These are phyloP conservation scores for Nannizziopsis barbatae DNA, from an alignment of 2,329 filamentous ascomycete species.

Conservation along the genomic window DNA sequence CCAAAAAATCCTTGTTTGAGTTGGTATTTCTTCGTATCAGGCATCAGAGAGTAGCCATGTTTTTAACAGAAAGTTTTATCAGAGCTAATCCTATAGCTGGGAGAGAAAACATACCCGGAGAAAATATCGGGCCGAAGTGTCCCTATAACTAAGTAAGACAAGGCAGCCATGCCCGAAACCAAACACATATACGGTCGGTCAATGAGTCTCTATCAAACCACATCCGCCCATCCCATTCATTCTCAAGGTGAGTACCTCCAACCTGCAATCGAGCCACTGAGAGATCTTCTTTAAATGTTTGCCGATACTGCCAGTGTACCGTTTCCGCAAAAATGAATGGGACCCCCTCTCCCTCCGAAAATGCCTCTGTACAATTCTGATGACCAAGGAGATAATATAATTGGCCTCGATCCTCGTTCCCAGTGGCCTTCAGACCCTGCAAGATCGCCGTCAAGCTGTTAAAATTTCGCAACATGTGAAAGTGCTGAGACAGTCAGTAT, in stretches of 20 bases:
- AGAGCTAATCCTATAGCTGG: too few species aligned
- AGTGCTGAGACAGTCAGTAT: not conserved
- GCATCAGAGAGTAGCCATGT: too few species aligned
- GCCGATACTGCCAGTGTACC: not conserved
- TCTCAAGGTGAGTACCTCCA: not conserved
- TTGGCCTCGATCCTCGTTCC: not conserved
- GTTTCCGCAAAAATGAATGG: constrained; percentile 1
- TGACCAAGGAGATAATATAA: not conserved
- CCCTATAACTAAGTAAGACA: too few species aligned
- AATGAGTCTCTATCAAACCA: too few species aligned
- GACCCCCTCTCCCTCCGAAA: not conserved
- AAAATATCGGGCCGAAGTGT: too few species aligned
- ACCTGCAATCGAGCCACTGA: not conserved
- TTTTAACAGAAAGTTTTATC: too few species aligned
- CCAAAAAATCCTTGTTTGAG: too few species aligned
- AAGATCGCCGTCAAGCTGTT: constrained; percentile 4
- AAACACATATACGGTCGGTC: too few species aligned
- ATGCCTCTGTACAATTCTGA: not conserved
- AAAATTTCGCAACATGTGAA: constrained; percentile 2
- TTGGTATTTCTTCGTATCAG: too few species aligned
- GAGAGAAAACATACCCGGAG: too few species aligned
- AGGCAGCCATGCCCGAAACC: too few species aligned
- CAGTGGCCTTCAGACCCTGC: not conserved
- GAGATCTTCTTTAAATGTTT: not conserved
- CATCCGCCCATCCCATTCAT: constrained; percentile 1